phyloP scores from a whole-genome alignment of 1,284 basidiomycete genomes.

The Apiotrichum mycotoxinovorans region DNA sequence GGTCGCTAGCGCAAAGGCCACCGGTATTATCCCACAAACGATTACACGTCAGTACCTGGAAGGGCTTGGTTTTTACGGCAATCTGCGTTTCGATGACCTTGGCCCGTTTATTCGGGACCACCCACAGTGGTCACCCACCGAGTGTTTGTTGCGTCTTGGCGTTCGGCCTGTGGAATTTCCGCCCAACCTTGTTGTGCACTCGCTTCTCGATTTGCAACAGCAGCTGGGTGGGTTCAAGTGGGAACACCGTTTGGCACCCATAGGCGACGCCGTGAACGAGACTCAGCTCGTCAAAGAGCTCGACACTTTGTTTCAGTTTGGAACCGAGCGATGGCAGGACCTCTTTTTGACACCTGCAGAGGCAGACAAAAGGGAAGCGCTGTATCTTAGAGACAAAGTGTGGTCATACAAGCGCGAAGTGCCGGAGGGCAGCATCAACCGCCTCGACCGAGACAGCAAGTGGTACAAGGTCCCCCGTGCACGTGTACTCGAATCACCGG shows the following conservation, averaged over 20 bases:
- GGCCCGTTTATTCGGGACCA: slow-evolving; percentile 23
- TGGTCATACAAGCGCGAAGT: slow-evolving; percentile 5
- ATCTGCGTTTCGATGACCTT: slow-evolving; percentile 23
- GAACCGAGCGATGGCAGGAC: slow-evolving; percentile 8
- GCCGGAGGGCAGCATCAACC: slow-evolving; percentile 1
- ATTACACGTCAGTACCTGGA: slow-evolving; percentile 25
- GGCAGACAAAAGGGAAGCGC: slow-evolving; percentile 1
- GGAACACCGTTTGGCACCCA: slow-evolving; percentile 3
- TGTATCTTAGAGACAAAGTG: slow-evolving; percentile 1
- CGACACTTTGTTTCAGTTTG: slow-evolving; percentile 14
- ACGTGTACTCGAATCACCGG: no score
- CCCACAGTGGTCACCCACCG: slow-evolving; percentile 28
- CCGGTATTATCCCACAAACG: slow-evolving; percentile 19
- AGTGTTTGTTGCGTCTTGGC: slow-evolving; percentile 30
- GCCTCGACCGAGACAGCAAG: not conserved
- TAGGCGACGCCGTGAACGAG: not conserved
- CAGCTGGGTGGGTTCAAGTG: slow-evolving; percentile 8
- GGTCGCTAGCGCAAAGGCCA: slow-evolving; percentile 17
- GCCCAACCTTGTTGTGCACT: slow-evolving; percentile 27
- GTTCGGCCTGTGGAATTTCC: slow-evolving; percentile 33
- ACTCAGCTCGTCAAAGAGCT: slow-evolving; percentile 21
- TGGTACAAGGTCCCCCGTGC: not conserved
- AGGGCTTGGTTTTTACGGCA: slow-evolving; percentile 24
- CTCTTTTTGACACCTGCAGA: slow-evolving; percentile 4
- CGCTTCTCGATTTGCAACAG: slow-evolving; percentile 14